phyloP scores from a whole-genome alignment of 2,329 filamentous ascomycete genomes.

The Alternaria atra region DNA sequence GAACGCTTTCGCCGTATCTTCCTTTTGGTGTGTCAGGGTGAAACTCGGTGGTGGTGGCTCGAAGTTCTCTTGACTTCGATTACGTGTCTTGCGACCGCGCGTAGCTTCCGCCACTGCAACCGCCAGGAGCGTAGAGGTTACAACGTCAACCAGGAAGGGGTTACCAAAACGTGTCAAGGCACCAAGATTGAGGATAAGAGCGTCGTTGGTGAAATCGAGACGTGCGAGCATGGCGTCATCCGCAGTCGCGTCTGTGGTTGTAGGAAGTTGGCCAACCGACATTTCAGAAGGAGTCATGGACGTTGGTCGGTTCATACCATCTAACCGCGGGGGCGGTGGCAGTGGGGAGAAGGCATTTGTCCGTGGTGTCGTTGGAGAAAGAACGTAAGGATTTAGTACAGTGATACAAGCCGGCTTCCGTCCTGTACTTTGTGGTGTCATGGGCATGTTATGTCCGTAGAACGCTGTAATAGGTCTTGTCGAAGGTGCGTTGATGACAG shows the following conservation, averaged over 20 bases:
- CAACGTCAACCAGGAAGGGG: constrained; percentile 57
- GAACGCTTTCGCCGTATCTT: constrained; percentile 40
- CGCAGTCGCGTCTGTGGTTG: constrained; percentile 47
- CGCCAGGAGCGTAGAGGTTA: constrained; percentile 53
- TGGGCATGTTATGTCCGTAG: constrained; percentile 49
- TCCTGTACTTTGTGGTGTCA: constrained; percentile 43
- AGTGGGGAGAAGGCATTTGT: constrained; percentile 44
- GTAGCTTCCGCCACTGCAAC: constrained; percentile 57
- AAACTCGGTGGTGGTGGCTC: constrained; percentile 45
- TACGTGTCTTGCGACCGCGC: constrained; percentile 33
- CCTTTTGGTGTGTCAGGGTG: constrained; percentile 31
- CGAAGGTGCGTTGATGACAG: constrained; percentile 48
- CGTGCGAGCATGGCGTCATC: constrained; percentile 54
- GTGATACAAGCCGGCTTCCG: constrained; percentile 47
- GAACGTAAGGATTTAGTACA: constrained; percentile 51
- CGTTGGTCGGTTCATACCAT: constrained; percentile 34
- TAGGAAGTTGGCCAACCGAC: constrained; percentile 44
- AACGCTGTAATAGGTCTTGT: constrained; percentile 52
- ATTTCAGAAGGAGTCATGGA: constrained; percentile 47
- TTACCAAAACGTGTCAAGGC: constrained; percentile 55
- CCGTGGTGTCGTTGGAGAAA: constrained; percentile 46
- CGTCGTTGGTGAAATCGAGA: constrained; percentile 55
- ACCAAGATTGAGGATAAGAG: constrained; percentile 56
- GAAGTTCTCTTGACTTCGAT: constrained; percentile 37
- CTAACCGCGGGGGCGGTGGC: constrained; percentile 39